Base-by-base conservation (phyloP, 331 rosid genomes). In the Saraca asoca region DNA sequence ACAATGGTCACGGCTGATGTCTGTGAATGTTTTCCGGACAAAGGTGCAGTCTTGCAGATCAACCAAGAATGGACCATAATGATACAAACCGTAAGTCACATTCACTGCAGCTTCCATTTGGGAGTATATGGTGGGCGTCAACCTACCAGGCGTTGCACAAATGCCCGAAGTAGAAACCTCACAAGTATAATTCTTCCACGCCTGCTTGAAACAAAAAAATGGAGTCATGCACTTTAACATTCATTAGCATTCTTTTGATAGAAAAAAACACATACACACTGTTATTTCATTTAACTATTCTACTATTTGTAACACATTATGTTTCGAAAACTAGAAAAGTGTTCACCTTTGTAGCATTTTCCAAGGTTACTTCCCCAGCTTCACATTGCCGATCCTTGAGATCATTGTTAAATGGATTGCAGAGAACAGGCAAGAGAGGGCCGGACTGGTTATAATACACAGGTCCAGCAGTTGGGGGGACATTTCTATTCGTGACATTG, bases 371-470 rank as follows among this genome's bases (percentile, higher is more conserved):
- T 77, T 93, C 95, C 62, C 81, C 85, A 0, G 81, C 7, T 0
- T 18, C 53, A 66, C 96, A 92, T 15, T 24, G 44, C 13, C 87
- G 81, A 15, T 2, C 37, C 3, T 85, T 66, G 43, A 72, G 78
- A 66, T 85, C 56, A 2, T 24, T 0, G 16, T 78, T 7, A n/a
- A 75, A 85, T 6, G 96, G 98, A 71, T 84, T 87, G 94, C 96
- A 93, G 51, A 93, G 86, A 19, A 12, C 7, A 3, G 96, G 96
- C 61, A 87, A 33, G 18, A 5, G 39, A 3, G 91, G 85, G 1
- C 94, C 91, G 13, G 95, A 87, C 56, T 89, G 88, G 43, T 92
- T 92, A 77, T 35, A 85, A 50, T 60, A 38, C 0, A 81, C 4
- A 12, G 90, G 82, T 55, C 58, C 69, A 0, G 65, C 81, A 10